phyloP scores from a whole-genome alignment of 2,329 filamentous ascomycete species.

The Aspergillus fructus region DNA sequence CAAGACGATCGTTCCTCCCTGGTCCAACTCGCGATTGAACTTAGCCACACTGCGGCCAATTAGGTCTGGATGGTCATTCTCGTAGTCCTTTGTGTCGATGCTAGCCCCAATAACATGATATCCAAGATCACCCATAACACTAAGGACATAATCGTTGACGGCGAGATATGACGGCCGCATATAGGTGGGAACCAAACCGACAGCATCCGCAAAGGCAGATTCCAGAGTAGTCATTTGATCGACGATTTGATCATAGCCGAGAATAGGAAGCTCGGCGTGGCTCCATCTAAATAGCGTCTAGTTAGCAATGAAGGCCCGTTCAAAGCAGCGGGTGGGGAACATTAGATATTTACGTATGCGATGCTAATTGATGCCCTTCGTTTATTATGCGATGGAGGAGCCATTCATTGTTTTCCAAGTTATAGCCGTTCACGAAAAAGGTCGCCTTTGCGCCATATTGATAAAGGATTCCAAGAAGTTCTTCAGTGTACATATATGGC shows the following conservation, averaged over 20 bases:
- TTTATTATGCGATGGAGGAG: conserved; percentile 29
- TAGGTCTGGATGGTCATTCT: conserved; percentile 30
- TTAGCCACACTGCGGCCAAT: conserved; percentile 32
- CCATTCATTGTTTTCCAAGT: conserved; percentile 25
- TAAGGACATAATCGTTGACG: conserved; percentile 32
- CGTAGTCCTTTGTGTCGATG: conserved; percentile 47
- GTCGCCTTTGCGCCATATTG: conserved; percentile 60
- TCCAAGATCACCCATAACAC: conserved; percentile 40
- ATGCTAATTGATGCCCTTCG: conserved; percentile 49
- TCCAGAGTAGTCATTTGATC: conserved; percentile 45
- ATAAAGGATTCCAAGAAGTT: conserved; percentile 58
- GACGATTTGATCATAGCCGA: conserved; percentile 33
- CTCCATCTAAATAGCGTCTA: conserved; percentile 30
- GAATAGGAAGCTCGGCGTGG: conserved; percentile 39
- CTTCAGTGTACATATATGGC: conserved; percentile 57
- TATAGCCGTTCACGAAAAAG: conserved; percentile 59
- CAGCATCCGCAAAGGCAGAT: conserved; percentile 36
- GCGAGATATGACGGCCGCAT: conserved; percentile 49
- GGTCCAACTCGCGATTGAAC: conserved; percentile 31
- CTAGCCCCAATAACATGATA: conserved; percentile 48
- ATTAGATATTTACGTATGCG: conserved; percentile 40
- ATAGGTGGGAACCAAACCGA: conserved; percentile 49
- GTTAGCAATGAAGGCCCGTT: neutral
- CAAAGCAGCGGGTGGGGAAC: neutral
- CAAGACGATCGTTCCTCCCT: conserved; percentile 34